Conservation (phyloP, 1,284 basidiomycete genomes). For the Malassezia furfur region DNA sequence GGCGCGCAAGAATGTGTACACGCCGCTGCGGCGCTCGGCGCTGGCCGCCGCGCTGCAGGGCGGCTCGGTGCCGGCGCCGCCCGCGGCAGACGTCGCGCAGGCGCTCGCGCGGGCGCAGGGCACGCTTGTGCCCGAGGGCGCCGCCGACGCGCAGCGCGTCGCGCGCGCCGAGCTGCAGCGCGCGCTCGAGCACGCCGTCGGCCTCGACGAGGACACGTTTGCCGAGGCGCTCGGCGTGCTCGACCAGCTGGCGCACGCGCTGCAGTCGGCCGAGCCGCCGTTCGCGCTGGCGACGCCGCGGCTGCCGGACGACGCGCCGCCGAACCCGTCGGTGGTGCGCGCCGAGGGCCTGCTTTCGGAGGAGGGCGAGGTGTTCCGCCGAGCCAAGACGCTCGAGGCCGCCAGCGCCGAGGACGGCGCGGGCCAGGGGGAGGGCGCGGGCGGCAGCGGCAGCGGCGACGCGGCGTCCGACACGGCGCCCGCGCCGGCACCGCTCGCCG, state of each 20-base stretch:
- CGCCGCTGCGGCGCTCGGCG: not conserved
- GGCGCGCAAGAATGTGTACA: not conserved
- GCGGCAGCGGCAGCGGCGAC: not conserved
- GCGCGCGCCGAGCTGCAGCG: not conserved
- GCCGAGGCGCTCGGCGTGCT: slow-evolving; percentile 48
- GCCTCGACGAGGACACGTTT: not conserved
- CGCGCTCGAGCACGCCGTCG: not conserved
- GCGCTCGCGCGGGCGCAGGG: not conserved
- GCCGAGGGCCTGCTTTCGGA: slow-evolving; percentile 30
- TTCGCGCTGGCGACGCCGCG: slow-evolving; percentile 54
- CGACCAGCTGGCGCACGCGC: slow-evolving; percentile 29
- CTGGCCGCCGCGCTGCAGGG: slow-evolving; percentile 1
- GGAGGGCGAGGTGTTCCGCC: slow-evolving; percentile 37
- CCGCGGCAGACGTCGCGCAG: not conserved
- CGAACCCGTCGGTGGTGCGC: slow-evolving; percentile 15
- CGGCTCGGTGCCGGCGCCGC: not conserved
- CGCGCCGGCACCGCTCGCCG: not conserved
- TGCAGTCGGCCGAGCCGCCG: slow-evolving; percentile 15
- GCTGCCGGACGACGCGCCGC: slow-evolving; percentile 55
- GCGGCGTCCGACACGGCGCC: not conserved
- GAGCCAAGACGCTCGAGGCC: slow-evolving; percentile 21
- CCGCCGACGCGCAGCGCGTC: not conserved
- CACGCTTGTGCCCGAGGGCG: not conserved
- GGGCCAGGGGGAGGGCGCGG: not conserved
- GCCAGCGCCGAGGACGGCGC: not conserved